Conservation (phyloP, 1,284 basidiomycete genomes). For the Naganishia sp. region DNA sequence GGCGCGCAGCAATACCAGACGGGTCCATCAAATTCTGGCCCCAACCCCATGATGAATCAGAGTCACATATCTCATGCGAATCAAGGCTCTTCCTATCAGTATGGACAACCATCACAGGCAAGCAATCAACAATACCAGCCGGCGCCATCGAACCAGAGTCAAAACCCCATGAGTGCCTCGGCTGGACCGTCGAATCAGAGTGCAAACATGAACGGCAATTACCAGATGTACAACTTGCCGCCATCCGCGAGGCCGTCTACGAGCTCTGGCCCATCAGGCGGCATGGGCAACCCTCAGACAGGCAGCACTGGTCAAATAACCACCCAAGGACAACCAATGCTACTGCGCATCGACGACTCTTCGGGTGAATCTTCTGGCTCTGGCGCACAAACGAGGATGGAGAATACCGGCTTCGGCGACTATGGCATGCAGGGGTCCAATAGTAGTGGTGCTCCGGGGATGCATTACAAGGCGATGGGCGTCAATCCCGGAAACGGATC, state of each 20-base stretch:
- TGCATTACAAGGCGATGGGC: background rate
- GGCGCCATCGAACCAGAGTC: too few species aligned
- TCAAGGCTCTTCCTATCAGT: too few species aligned
- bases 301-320: background rate
- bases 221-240: slow-evolving; percentile 23
- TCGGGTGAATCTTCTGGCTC: slow-evolving; percentile 1
- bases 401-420: slow-evolving; percentile 7
- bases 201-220: slow-evolving; percentile 8
- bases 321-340: slow-evolving; percentile 1
- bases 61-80: too few species aligned
- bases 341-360: background rate
- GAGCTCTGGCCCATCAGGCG: slow-evolving; percentile 13
- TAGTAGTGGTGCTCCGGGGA: background rate
- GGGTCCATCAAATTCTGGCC: background rate
- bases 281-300: slow-evolving; percentile 1
- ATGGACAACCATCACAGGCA: too few species aligned
- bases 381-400: background rate
- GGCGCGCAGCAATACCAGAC: background rate
- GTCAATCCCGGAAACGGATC: background rate
- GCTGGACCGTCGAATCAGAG: slow-evolving; percentile 1
- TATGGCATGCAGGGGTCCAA: slow-evolving; percentile 1
- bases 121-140: too few species aligned
- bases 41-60: background rate
- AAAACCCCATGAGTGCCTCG: background rate
- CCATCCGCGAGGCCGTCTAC: slow-evolving; percentile 14